Evolutionary conservation across 169 alveolate genomes (phyloP).

Genomic region (Hammondia hammondi): DNA sequence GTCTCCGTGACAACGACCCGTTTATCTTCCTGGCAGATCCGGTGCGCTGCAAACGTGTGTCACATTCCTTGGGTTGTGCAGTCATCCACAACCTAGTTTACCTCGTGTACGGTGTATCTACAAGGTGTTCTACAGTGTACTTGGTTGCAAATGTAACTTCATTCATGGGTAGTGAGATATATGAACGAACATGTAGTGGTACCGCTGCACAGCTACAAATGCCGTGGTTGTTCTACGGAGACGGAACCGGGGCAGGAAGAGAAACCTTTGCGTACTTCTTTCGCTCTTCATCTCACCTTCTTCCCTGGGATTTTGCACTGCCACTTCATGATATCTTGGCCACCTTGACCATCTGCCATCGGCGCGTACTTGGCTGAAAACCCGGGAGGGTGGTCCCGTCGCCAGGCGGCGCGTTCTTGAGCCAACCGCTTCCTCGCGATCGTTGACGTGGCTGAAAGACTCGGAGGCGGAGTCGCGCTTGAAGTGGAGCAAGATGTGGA

Average conservation of each 20-base stretch:
- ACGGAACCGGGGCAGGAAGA: not conserved
- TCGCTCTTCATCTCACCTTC: constrained; percentile 80
- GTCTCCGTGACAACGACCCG: too few species aligned
- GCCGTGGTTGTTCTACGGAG: not conserved
- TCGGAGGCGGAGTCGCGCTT: not conserved
- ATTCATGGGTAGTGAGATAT: not conserved
- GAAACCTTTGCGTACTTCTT: not conserved
- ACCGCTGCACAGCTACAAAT: not conserved
- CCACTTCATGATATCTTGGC: constrained; percentile 93
- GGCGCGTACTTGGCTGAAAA: constrained; percentile 95
- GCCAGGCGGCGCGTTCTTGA: constrained; percentile 95
- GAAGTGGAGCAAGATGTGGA: not conserved
- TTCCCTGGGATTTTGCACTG: constrained; percentile 97
- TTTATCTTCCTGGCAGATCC: too few species aligned
- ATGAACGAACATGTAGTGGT: not conserved
- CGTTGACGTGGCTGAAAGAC: constrained; percentile 46
- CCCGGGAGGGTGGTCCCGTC: constrained; percentile 97
- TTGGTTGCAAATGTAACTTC: too few species aligned
- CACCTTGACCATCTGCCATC: constrained; percentile 91
- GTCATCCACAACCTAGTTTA: too few species aligned
- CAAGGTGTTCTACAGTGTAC: too few species aligned
- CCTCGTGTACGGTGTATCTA: too few species aligned
- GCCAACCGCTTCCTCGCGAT: constrained; percentile 90
- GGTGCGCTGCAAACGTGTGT: too few species aligned
- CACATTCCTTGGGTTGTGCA: too few species aligned